Conservation (phyloP, 2,329 filamentous ascomycete species). For the Mollisiaceae sp. region DNA sequence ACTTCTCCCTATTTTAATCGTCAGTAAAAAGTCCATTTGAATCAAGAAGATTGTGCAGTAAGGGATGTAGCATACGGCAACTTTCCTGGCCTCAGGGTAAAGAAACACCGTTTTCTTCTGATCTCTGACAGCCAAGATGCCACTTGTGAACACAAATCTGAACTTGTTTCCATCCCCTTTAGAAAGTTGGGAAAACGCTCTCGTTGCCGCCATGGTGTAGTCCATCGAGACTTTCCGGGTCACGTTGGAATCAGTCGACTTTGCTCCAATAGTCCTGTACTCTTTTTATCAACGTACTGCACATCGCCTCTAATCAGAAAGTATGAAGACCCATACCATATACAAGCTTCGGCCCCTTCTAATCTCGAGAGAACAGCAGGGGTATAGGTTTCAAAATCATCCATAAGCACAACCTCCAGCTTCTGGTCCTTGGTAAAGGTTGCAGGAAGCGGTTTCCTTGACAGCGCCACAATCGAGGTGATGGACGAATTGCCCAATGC, state of each 20-base stretch:
- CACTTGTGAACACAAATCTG: slow-evolving; percentile 49
- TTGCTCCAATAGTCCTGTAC: slow-evolving; percentile 19
- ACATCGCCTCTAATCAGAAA: neutral
- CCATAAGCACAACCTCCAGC: slow-evolving; percentile 44
- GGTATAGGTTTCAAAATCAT: slow-evolving; percentile 24
- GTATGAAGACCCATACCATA: slow-evolving; percentile 20
- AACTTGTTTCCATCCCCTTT: slow-evolving; percentile 41
- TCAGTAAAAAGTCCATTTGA: slow-evolving; percentile 1
- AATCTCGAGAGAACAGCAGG: slow-evolving; percentile 32
- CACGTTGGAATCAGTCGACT: slow-evolving; percentile 18
- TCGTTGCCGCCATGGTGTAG: slow-evolving; percentile 39
- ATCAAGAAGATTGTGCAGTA: neutral
- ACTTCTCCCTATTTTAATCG: slow-evolving; percentile 22
- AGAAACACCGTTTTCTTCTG: slow-evolving; percentile 47
- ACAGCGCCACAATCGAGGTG: slow-evolving; percentile 55
- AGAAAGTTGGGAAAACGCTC: slow-evolving; percentile 39
- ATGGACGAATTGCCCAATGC: slow-evolving; percentile 56
- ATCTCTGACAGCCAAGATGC: slow-evolving; percentile 47
- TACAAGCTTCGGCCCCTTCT: slow-evolving; percentile 27
- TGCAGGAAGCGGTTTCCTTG: slow-evolving; percentile 51
- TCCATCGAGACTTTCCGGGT: slow-evolving; percentile 19
- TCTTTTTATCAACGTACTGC: neutral
- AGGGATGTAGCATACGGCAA: slow-evolving; percentile 11
- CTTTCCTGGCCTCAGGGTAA: slow-evolving; percentile 45
- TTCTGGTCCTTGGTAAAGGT: slow-evolving; percentile 51